Evolutionary conservation across 345 rosid species (phyloP).

Genomic region (Eucalyptus erythrocorys): DNA sequence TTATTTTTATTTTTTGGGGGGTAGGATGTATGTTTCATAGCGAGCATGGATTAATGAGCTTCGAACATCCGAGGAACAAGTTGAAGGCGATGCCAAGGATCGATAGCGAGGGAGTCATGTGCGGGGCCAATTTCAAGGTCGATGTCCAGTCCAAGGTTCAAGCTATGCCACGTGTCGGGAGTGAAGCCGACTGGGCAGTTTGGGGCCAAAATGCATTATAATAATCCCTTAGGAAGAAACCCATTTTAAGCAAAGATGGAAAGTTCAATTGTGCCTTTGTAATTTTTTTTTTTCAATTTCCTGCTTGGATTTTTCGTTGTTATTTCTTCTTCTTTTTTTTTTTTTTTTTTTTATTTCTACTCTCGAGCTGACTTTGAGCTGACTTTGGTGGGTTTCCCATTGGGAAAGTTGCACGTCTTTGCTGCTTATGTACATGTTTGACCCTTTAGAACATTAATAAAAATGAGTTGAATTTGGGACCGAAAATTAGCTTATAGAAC

Average conservation of each 20-base stretch:
- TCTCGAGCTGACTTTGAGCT: neutral
- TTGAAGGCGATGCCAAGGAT: conserved; percentile 65
- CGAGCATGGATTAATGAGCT: conserved; percentile 49
- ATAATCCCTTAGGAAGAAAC: neutral
- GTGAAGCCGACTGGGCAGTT: conserved; percentile 70
- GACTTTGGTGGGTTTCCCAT: neutral
- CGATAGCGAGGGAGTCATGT: conserved; percentile 62
- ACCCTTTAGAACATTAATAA: neutral
- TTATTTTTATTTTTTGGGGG: no score
- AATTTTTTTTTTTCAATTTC: neutral
- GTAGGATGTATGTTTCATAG: conserved; percentile 63
- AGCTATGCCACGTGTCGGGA: conserved; percentile 55
- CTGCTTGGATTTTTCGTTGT: neutral
- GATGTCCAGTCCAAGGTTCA: conserved; percentile 32
- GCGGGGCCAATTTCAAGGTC: conserved; percentile 68
- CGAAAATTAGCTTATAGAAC: no score
- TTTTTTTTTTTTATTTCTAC: no score
- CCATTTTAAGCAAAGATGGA: neutral
- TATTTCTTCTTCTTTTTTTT: neutral
- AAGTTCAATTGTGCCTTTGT: neutral
- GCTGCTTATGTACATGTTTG: neutral
- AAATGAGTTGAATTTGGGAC: neutral
- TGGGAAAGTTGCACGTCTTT: neutral
- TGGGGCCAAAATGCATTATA: conserved; percentile 12
- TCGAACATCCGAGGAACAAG: conserved; percentile 40